Conservation (phyloP, 2,329 filamentous ascomycete species). For the Clonostachys chloroleuca region DNA sequence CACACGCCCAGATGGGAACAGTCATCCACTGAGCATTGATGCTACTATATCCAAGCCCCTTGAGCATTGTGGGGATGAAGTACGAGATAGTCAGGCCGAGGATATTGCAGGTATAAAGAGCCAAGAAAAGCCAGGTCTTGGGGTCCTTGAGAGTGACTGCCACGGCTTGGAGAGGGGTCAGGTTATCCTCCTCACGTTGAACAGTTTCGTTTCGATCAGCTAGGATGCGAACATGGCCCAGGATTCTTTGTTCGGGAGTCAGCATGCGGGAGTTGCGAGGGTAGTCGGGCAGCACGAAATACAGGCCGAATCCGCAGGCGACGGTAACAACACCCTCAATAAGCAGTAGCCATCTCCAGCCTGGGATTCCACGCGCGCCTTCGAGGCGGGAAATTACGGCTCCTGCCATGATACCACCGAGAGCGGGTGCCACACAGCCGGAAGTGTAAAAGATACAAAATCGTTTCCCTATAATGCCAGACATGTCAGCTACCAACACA, state of each 20-base stretch:
- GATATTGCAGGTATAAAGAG: conserved; percentile 40
- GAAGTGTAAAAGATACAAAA: conserved; percentile 54
- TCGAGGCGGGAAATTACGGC: conserved; percentile 53
- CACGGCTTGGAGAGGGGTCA: conserved; percentile 19
- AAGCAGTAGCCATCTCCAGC: conserved; percentile 67
- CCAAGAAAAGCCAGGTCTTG: conserved; percentile 39
- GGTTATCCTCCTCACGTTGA: conserved; percentile 2
- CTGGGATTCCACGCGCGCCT: conserved; percentile 45
- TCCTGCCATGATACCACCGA: conserved; percentile 57
- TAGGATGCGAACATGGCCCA: conserved; percentile 57
- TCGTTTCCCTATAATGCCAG: conserved; percentile 31
- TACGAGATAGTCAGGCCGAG: conserved; percentile 45
- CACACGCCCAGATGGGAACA: conserved; percentile 21
- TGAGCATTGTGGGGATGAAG: conserved; percentile 48
- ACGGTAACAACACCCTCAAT: conserved; percentile 59
- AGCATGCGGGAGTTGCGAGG: conserved; percentile 61
- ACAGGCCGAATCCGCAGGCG: conserved; percentile 46
- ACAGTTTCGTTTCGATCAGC: conserved; percentile 5
- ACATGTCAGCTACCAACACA: background rate
- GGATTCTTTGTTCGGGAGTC: conserved; percentile 52
- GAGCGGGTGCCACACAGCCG: conserved; percentile 55
- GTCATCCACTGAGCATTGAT: conserved; percentile 42
- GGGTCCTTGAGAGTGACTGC: conserved; percentile 33
- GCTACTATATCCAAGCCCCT: conserved; percentile 37
- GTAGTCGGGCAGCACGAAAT: conserved; percentile 60